Base-by-base conservation (phyloP, 495 filamentous ascomycete species). In the Lindgomyces ingoldianus region DNA sequence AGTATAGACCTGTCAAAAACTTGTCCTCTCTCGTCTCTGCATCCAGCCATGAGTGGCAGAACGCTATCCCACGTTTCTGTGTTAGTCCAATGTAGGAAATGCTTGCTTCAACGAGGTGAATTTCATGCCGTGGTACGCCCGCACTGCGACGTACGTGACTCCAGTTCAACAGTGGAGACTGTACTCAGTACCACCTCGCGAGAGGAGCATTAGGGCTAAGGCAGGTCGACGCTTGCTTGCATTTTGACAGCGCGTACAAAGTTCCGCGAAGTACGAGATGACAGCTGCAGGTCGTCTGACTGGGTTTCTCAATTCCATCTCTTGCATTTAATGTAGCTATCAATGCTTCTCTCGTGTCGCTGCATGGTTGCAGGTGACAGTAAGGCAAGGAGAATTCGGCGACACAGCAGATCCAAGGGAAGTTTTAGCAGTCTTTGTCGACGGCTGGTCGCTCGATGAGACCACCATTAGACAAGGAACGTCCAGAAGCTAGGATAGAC, bases 401-500 rank as follows among this genome's bases (percentile, higher is more conserved):
- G 11, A 30, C 42, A 62, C 47, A 25, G 48, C 29, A 41, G 11
- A 16, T 19, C 16, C 0, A 41, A 41, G 16, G 54, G 65, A 52
- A 67, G 26, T 6, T 61, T 61, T 62, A 33, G 50, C 51, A 49
- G 58, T 33, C 10, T 62, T 61, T 21, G 65, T 60, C n/a, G 44
- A 30, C n/a, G n/a, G n/a, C n/a, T 47, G 18, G 12, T 52, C 27
- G 22, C 24, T 21, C 24, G 27, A 18, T 50, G 45, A 61, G 29
- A 14, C 16, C 12, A 46, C 10, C 22, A 36, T 82, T 74, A 97
- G 9, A 98, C 85, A 60, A 98, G 77, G 73, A 98, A 96, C 1
- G 93, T 98, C 91, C 93, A 97, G 76, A 91, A 98, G 74, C 92
- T 96, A 41, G 94, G 94, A 78, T 93, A 98, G 22, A 98, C 93